Conservation (phyloP, 768 basidiomycete species). For the Hirschioporus abietinus region DNA sequence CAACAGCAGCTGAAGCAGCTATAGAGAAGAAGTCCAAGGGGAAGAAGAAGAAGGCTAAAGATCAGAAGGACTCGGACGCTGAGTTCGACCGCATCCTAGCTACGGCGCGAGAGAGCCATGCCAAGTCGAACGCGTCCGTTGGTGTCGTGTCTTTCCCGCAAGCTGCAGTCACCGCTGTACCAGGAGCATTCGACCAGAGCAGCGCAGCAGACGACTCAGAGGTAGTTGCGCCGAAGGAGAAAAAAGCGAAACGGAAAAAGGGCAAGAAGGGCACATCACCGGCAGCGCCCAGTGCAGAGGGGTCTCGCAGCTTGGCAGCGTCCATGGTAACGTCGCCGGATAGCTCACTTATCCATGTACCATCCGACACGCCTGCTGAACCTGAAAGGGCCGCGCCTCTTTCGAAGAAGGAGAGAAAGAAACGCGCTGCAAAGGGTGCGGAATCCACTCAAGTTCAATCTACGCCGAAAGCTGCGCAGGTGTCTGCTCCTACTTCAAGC, state of each 20-base stretch:
- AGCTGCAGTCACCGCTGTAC: constrained; percentile 24
- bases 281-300: constrained; percentile 15
- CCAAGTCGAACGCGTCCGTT: constrained; percentile 3
- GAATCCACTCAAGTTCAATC: constrained; percentile 3
- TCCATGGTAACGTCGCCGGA: constrained; percentile 20
- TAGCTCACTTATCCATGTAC: neutral
- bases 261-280: constrained; percentile 11
- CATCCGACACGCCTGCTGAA: constrained; percentile 13
- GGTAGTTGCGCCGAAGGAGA: constrained; percentile 14
- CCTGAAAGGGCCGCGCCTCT: constrained; percentile 12
- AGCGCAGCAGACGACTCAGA: constrained; percentile 12
- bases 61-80: neutral
- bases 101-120: constrained; percentile 4
- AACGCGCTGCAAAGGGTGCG: neutral
- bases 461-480: neutral
- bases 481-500: neutral
- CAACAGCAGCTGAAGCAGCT: constrained; percentile 8
- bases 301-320: constrained; percentile 24
- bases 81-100: constrained; percentile 2
- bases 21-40: constrained; percentile 24
- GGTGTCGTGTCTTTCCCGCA: constrained; percentile 12
- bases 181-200: constrained; percentile 38
- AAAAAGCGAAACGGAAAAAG: constrained; percentile 25
- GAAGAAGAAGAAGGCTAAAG: constrained; percentile 20
- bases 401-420: constrained; percentile 25